These are phyloP conservation scores for Naganishia friedmannii DNA, from an alignment of 768 basidiomycete genomes.

Conservation along the genomic window DNA sequence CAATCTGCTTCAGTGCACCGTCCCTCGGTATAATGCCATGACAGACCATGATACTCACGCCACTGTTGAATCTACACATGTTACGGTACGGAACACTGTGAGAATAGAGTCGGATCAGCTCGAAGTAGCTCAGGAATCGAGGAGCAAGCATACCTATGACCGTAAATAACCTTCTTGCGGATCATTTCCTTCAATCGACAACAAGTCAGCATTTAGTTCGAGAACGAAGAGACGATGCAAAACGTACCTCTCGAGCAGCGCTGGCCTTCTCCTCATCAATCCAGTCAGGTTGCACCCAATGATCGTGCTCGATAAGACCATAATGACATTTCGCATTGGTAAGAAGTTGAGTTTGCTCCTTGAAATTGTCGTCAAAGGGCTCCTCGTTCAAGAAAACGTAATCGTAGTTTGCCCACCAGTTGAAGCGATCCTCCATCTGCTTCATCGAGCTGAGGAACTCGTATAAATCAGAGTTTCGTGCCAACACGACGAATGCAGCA, in stretches of 20 bases:
- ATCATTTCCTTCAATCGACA: constrained; percentile 57
- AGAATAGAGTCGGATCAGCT: not conserved
- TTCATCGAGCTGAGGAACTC: constrained; percentile 65
- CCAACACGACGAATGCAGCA: constrained; percentile 75
- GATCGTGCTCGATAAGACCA: constrained; percentile 61
- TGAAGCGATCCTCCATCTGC: constrained; percentile 84
- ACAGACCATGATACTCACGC: constrained; percentile 57
- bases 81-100: constrained; percentile 66
- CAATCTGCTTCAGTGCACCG: constrained; percentile 3
- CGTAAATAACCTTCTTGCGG: constrained; percentile 61
- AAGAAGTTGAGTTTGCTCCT: constrained; percentile 58
- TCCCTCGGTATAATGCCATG: not conserved
- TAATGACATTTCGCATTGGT: constrained; percentile 66
- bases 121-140: not conserved
- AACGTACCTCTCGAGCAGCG: constrained; percentile 55
- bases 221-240: not conserved
- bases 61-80: constrained; percentile 94
- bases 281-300: constrained; percentile 74
- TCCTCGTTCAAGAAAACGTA: constrained; percentile 82
- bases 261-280: constrained; percentile 71
- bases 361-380: constrained; percentile 70
- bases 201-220: not conserved
- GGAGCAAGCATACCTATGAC: constrained; percentile 40
- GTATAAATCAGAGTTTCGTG: constrained; percentile 49
- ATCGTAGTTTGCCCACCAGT: constrained; percentile 70